Base-by-base conservation (phyloP, 768 basidiomycete species). In the Termitomyces sp. region DNA sequence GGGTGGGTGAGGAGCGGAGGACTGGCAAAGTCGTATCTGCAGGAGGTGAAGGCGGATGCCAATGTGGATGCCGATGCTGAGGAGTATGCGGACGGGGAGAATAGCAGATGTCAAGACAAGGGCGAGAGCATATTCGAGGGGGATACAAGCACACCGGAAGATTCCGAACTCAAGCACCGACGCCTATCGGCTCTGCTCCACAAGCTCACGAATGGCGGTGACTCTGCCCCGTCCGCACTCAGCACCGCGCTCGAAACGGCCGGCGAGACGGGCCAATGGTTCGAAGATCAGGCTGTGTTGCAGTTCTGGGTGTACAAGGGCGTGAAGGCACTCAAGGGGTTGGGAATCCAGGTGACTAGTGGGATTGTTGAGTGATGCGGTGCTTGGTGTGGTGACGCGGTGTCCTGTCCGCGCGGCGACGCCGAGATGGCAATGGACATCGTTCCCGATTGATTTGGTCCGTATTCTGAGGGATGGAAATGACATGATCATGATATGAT, bases 231-330 rank as follows among this genome's bases (percentile, higher is more conserved):
- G 25, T 25, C 25, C 25, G 25, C 25, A 25, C 25, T 25, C 25
- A 7, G 5, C 40, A 17, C 40, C 12, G 40, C 5, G 52, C 37
- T 29, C 4, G 53, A 54, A 29, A 38, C n/a, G 36, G 15, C 70
- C 73, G 54, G 60, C 12, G 60, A 62, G 15, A 57, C 61, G 32
- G 65, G 53, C 5, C 67, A 77, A 69, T 90, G 89, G 88, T 89
- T 85, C 63, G 78, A 83, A 50, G 72, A 85, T 37, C 59, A 70
- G 6, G 68, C 59, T 17, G 72, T 76, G 9, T 38, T 85, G 60
- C 56, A 60, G 15, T 76, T 77, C 63, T 90, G 89, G 89, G 83
- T 79, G 1, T 65, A 64, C 42, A 71, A 75, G 12, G 89, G 89
- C 5, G 75, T 81, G 25, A 67, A 65, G 51, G 82, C 83, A n/a